phyloP scores from a whole-genome alignment of 352 stramenopile genomes.

The Pythium sp. region DNA sequence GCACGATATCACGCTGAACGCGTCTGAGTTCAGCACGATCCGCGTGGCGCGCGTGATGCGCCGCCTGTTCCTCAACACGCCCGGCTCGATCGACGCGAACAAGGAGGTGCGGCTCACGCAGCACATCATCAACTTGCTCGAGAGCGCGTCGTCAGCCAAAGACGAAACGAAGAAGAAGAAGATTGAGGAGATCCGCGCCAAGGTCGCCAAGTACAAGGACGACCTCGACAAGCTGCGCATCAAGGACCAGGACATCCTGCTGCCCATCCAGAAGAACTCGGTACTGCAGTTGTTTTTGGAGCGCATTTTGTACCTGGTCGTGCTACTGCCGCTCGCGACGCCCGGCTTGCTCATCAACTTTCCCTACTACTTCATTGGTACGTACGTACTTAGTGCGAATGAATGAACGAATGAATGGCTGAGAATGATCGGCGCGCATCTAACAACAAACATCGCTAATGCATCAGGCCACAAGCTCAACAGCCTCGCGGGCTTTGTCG shows the following conservation, averaged over 20 bases:
- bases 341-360: constrained; percentile 69
- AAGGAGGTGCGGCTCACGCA: constrained; percentile 75
- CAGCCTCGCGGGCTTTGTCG: constrained; percentile 55
- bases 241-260: constrained; percentile 68
- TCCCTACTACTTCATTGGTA: constrained; percentile 80
- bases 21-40: constrained; percentile 64
- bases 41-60: constrained; percentile 58
- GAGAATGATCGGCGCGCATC: not conserved
- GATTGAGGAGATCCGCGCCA: constrained; percentile 37
- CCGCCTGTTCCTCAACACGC: constrained; percentile 63
- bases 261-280: constrained; percentile 47
- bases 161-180: constrained; percentile 36
- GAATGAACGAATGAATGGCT: not conserved
- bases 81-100: constrained; percentile 58
- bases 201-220: constrained; percentile 63
- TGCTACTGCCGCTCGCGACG: constrained; percentile 65
- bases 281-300: constrained; percentile 63
- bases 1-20: constrained; percentile 58
- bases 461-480: constrained; percentile 64
- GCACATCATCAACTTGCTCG: constrained; percentile 75
- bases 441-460: not conserved
- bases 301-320: constrained; percentile 59
- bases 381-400: constrained; percentile 8
- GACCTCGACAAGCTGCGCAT: constrained; percentile 51
- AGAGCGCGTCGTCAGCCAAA: constrained; percentile 26